Evolutionary conservation across 192 early-diverging fungal genomes (phyloP), one percentile per base, ranked within the genome.

Genomic region (Dispira simplex): DNA sequence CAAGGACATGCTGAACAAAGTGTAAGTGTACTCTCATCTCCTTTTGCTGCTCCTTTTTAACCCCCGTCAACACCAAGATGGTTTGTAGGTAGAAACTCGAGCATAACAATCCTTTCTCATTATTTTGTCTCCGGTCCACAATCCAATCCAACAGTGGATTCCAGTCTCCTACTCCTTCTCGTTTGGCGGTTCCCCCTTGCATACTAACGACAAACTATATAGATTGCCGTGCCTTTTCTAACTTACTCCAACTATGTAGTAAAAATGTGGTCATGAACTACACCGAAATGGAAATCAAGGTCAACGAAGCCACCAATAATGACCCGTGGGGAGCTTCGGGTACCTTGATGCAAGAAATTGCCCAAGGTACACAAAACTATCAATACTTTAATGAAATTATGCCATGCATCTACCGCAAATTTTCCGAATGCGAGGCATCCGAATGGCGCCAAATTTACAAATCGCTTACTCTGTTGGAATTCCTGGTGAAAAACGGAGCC

Each of bases 361-460:
- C 93, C n/a, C 79, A 87, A 63, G 90, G 81, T 14, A 93, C 94
- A 8, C 75, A 81, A 67, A 84, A 87, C 75, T 86, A 90, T 64
- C 85, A 89, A 78, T 77, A 88, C 66, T 95, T 96, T 69, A 88
- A 90, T 65, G 95, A 98, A 68, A 92, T 97, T 64, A 95, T 98
- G 92, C 80, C 92, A 0, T 89, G 87, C 32, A 85, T 97, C 53
- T 97, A 92, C 71, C 80, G 86, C 64, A 82, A 86, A 21, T 83
- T 95, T 67, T 81, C 87, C 52, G 93, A 98, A 66, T 87, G 86
- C 48, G 81, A 87, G 62, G 81, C 87, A 0, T 70, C 79, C 20
- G 85, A 88, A 67, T 98, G 95, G 95, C 76, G 93, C 64, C 89
- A 92, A 67, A 86, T 89, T n/a, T 98, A 98, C 80, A 98, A 98